Evolutionary conservation across 2,329 filamentous ascomycete species (phyloP).

Genomic region (Pseudogymnoascus sp.): DNA sequence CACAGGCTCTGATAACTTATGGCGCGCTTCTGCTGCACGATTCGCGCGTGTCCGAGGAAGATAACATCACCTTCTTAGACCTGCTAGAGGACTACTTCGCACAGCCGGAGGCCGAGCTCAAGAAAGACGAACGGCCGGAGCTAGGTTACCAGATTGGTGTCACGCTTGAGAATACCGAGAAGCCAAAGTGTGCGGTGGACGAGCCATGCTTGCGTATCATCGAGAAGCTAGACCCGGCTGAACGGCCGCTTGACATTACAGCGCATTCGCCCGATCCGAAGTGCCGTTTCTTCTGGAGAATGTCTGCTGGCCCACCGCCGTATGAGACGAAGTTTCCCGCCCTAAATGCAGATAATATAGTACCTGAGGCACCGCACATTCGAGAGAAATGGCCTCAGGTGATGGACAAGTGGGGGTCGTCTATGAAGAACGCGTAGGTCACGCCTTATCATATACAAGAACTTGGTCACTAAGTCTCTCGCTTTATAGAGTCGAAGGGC

Average conservation of each 20-base stretch:
- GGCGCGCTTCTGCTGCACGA: conserved; percentile 55
- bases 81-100: conserved; percentile 60
- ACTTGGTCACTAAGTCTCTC: conserved; percentile 43
- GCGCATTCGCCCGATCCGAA: conserved; percentile 53
- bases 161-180: conserved; percentile 56
- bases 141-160: conserved; percentile 55
- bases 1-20: conserved; percentile 51
- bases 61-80: conserved; percentile 52
- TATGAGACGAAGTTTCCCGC: conserved; percentile 49
- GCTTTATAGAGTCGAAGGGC: conserved; percentile 12
- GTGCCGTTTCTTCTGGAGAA: conserved; percentile 57
- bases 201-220: conserved; percentile 54
- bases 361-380: conserved; percentile 44
- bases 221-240: conserved; percentile 43
- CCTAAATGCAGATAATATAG: conserved; percentile 49
- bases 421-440: conserved; percentile 51
- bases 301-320: conserved; percentile 44
- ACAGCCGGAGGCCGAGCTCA: conserved; percentile 42
- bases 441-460: conserved; percentile 44
- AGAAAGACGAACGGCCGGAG: conserved; percentile 48
- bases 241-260: conserved; percentile 52
- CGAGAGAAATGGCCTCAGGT: conserved; percentile 25
- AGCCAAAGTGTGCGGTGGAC: conserved; percentile 56
- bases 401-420: conserved; percentile 37
- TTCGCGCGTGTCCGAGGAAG: conserved; percentile 47